Evolutionary conservation across 2,329 filamentous ascomycete species (phyloP), one percentile per base, ranked within the genome.

Genomic region (Gaeumannomyces sp.): DNA sequence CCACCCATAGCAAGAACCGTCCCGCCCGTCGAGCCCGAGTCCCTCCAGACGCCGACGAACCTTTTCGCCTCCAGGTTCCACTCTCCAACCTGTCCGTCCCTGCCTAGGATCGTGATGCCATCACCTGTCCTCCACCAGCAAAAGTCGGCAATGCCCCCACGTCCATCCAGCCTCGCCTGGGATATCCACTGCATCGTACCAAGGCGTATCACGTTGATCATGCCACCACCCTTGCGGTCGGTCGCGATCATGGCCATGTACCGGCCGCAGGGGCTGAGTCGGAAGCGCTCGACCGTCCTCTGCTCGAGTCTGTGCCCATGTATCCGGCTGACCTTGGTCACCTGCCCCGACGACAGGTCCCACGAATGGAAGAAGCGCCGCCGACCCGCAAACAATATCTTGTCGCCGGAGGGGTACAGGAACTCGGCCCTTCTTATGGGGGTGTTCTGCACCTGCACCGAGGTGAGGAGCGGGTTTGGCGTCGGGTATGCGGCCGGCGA

Each of bases 281-380:
- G 91, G 82, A 99, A 96, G 35, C 83, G 83, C 76, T 98, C 95
- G 92, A 97, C 97, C 57, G 86, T 90, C 71, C 88, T 90, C 76
- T 97, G 93, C 76, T 96, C 92, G 64, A 91, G 84, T 69, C 88
- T 82, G 70, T 93, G 89, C 68, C 93, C 86, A 73, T 90, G 85
- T 66, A 95, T 80, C 73, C 90, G 83, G 70, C 86, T 87, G 59
- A 96, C 85, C 77, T 96, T 97, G 72, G 94, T 90, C 61, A 99
- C 87, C 16, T 83, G 80, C 59, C 95, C 95, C 0, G 89, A 89
- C 59, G 89, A 81, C 29, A 99, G 83, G 72, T 98, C 89, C 95
- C 95, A 99, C 69, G 90, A 88, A 77, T 98, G 95, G 77, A 98
- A 97, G 80, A 93, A 98, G 68, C 88, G 88, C 62, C 95, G 87